These are phyloP conservation scores for Beauveria sp. DNA, from an alignment of 2,329 filamentous ascomycete species.

Conservation along the genomic window DNA sequence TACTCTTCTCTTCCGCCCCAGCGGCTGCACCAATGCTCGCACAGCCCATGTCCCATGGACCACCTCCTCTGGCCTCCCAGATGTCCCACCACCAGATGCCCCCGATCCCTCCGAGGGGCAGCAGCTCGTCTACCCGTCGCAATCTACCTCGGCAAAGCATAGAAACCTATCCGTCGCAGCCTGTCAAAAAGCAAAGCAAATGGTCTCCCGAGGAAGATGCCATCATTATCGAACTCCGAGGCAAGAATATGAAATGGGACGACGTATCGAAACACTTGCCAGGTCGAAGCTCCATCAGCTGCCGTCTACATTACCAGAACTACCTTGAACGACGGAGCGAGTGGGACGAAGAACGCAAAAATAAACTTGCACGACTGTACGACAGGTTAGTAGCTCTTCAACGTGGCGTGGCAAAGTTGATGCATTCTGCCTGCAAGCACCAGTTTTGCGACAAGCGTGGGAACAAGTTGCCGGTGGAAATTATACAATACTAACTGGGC, in stretches of 20 bases:
- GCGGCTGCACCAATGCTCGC: constrained; percentile 15
- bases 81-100: constrained; percentile 5
- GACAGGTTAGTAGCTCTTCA: constrained; percentile 62
- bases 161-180: constrained; percentile 54
- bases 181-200: constrained; percentile 91
- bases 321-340: constrained; percentile 88
- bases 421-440: constrained; percentile 15
- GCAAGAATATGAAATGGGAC: constrained; percentile 95
- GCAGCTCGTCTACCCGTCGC: background rate
- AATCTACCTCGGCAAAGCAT: constrained; percentile 26
- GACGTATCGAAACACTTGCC: constrained; percentile 90
- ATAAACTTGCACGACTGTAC: constrained; percentile 89
- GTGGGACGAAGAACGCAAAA: constrained; percentile 97
- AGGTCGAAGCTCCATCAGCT: constrained; percentile 88
- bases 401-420: background rate
- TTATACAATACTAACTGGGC: background rate
- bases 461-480: background rate
- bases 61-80: constrained; percentile 7
- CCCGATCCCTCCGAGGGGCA: background rate
- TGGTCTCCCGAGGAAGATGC: constrained; percentile 92
- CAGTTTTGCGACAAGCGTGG: background rate
- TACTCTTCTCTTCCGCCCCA: constrained; percentile 13
- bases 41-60: constrained; percentile 8
- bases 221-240: constrained; percentile 85
- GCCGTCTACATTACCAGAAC: constrained; percentile 92